Evolutionary conservation across 768 basidiomycete species (phyloP).

Genomic region (Mycena haematopus): DNA sequence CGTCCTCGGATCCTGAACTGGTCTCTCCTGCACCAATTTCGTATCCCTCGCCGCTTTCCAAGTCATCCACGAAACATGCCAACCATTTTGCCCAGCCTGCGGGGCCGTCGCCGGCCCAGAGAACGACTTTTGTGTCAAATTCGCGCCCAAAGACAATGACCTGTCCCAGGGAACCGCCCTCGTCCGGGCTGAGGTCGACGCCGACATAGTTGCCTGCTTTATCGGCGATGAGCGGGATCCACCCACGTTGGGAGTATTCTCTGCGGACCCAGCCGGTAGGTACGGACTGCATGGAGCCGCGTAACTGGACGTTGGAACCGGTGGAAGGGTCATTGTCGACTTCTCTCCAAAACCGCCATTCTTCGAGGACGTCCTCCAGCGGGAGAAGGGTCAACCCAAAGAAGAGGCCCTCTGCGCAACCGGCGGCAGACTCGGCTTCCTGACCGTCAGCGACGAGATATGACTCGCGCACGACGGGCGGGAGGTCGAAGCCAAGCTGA

Average conservation of each 20-base stretch:
- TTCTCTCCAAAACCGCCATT: conserved; percentile 96
- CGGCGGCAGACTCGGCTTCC: conserved; percentile 87
- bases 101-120: conserved; percentile 90
- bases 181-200: conserved; percentile 88
- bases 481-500: conserved; percentile 84
- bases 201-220: conserved; percentile 97
- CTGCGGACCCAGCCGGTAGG: conserved; percentile 89
- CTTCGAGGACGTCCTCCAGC: conserved; percentile 90
- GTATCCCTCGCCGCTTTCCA: conserved; percentile 89
- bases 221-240: conserved; percentile 95
- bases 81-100: conserved; percentile 97
- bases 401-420: conserved; percentile 90
- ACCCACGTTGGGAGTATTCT: conserved; percentile 92
- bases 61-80: conserved; percentile 87
- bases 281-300: conserved; percentile 83
- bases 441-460: conserved; percentile 92
- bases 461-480: conserved; percentile 87
- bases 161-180: conserved; percentile 80
- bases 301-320: conserved; percentile 77
- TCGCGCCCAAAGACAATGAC: conserved; percentile 99
- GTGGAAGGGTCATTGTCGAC: conserved; percentile 89
- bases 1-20: conserved; percentile 83
- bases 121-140: conserved; percentile 96
- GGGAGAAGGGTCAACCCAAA: conserved; percentile 95
- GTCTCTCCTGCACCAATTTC: conserved; percentile 70